Evolutionary conservation across 352 stramenopile genomes (phyloP), one percentile per base, ranked within the genome.

Genomic region (Globisporangium cederbergense): DNA sequence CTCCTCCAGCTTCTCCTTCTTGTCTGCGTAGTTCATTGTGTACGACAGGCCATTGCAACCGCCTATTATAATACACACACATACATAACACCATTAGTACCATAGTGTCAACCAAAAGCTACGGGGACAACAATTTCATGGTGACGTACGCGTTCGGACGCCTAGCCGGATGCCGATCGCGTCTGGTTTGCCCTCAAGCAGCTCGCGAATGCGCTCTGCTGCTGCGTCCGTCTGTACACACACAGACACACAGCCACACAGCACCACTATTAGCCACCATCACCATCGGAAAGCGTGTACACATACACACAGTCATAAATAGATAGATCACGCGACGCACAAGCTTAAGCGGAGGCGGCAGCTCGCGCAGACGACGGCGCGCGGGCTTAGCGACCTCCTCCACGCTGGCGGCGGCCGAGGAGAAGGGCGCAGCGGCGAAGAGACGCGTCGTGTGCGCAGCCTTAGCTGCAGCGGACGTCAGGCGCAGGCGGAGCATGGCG

Each of bases 11-110:
- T 91, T 90, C 54, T 96, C 88, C 66, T 96, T 94, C 74, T 98
- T 96, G 59, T 97, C 93, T 16, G 96, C 97, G 77, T 99, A 99
- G 78, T 99, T 99, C 75, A 99, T 94, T 16, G 97, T 99, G 78
- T 99, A 99, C 32, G 92, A 98, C 22, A 99, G 71, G 0, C 98
- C 98, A 78, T 99, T 99, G 81, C 98, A 99, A 28, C 98, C 98
- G 56, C 97, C 84, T 93, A 60, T 36, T n/a, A 1, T 22, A 40
- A 36, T 36, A 8, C 32, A 36, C 10, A 32, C 13, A 42, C 4
- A 9, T 10, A 60, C 10, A 25, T 53, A 63, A 47, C 45, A 28
- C 4, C 34, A 68, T 43, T 16, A 62, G 36, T 32, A 10, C 7
- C 38, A 28, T 28, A 28, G 10, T 20, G 25, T 45, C 20, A 22